Base-by-base conservation (phyloP, 1,284 basidiomycete genomes). In the Bondarzewia mesenterica region DNA sequence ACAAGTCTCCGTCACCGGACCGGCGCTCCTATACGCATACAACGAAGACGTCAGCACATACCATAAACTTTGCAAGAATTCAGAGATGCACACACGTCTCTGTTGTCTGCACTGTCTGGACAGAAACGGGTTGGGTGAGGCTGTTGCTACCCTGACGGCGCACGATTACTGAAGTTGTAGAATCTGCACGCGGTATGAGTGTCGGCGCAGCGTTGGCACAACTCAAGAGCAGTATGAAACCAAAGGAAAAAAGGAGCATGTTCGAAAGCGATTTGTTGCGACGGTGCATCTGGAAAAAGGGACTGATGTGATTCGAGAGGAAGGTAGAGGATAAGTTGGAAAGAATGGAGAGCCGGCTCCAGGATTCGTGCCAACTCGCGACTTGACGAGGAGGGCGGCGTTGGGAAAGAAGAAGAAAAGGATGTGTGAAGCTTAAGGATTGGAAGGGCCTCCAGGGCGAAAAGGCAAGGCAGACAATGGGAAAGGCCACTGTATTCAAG, bases 401-500 rank as follows among this genome's bases (percentile, higher is more conserved):
- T 25, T 6, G 25, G 60, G 58, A 57, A 62, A 56, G 54, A 57
- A 43, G 54, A 63, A 61, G 57, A 70, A 76, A 76, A 60, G 70
- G 77, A 66, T 65, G 18, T 29, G 22, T 21, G 22, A 41, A 12
- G 32, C n/a, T n/a, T n/a, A 50, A 46, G 27, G 14, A 48, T 23
- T n/a, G 72, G 68, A 77, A 72, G 67, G 57, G 77, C 77, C 78
- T 73, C 63, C 72, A 62, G 74, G 76, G 76, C 76, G 60, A 61
- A 57, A 64, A 58, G 60, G 60, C 51, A 56, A 58, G 56, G 53
- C 16, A 18, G 7, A 21, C 16, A 18, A 5, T 3, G 2, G 4
- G 12, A 39, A 18, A 10, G 38, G 20, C 10, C 16, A 22, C 4
- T 40, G 38, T 12, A 35, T 8, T 8, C 32, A 35, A 35, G 8